Percentiles rank a stretch among this genome's conserved stretches.
phyloP scores from a whole-genome alignment of 108 stramenopile genomes.

The Skeletonema menzelii region DNA sequence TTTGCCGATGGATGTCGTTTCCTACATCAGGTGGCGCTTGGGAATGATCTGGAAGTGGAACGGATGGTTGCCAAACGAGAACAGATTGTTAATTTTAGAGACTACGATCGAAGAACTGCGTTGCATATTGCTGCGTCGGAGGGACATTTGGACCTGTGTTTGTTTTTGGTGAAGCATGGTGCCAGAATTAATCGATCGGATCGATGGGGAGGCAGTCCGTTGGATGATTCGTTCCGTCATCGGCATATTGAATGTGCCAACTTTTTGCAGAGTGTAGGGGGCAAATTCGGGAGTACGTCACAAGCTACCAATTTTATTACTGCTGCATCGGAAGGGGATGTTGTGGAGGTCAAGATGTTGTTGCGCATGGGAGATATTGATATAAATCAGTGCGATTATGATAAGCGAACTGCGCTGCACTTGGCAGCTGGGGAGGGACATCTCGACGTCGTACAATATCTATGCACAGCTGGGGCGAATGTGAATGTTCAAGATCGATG shows the following conservation, averaged over 20 bases:
- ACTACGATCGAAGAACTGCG: conserved; percentile 57
- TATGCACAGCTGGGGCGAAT: conserved; percentile 49
- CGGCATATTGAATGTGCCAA: conserved; percentile 42
- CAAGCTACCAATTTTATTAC: conserved; percentile 47
- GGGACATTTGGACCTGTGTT: conserved; percentile 55
- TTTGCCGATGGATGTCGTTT: conserved; percentile 67
- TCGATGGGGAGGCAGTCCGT: conserved; percentile 62
- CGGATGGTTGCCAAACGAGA: background rate
- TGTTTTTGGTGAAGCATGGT: conserved; percentile 33
- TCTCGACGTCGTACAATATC: conserved; percentile 42
- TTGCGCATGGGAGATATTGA: conserved; percentile 38
- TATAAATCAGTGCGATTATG: conserved; percentile 48
- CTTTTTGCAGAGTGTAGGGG: conserved; percentile 35
- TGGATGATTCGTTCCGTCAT: conserved; percentile 61
- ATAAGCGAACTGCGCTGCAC: conserved; percentile 62
- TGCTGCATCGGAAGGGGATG: conserved; percentile 52
- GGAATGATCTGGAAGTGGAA: conserved; percentile 32
- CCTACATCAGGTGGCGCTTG: conserved; percentile 64
- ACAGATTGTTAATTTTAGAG: conserved; percentile 50
- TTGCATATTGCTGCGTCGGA: conserved; percentile 64
- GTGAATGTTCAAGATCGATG: conserved; percentile 54
- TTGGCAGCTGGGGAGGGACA: conserved; percentile 55
- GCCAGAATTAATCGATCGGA: conserved; percentile 51
- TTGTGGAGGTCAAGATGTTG: conserved; percentile 39
- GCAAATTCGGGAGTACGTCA: conserved; percentile 41